Percentiles rank a stretch among this genome's conserved stretches.
Conservation (phyloP, 148 eudicot species). For the Drosera capensis region DNA sequence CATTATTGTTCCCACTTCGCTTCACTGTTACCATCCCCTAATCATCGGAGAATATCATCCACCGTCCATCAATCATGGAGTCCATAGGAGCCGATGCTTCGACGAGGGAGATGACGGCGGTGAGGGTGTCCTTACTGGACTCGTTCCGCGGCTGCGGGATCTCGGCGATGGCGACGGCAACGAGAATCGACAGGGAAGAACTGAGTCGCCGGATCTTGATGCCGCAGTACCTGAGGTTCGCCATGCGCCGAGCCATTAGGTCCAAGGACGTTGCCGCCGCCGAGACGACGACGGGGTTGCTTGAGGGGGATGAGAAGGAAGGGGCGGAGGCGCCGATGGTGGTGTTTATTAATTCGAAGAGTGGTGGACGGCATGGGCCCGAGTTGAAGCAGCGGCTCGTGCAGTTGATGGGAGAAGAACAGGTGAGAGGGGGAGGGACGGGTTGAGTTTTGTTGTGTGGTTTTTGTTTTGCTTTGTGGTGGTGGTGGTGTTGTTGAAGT, state of each 20-base stretch:
- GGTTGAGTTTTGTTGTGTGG: no score
- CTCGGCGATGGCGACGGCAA: conserved; percentile 23
- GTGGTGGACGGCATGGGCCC: conserved; percentile 54
- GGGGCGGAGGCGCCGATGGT: conserved; percentile 25
- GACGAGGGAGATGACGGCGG: no score
- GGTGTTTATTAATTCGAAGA: conserved; percentile 34
- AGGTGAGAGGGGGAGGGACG: no score
- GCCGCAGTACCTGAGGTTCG: conserved; percentile 36
- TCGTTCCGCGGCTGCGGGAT: conserved; percentile 33
- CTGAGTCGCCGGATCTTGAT: conserved; percentile 22
- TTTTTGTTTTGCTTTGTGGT: no score
- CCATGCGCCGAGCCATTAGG: conserved; percentile 32
- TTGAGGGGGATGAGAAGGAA: conserved; percentile 8
- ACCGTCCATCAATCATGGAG: no score
- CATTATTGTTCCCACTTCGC: no score
- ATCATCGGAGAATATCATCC: no score
- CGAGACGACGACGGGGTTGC: conserved; percentile 2
- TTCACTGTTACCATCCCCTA: no score
- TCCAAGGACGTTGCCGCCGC: conserved; percentile 19
- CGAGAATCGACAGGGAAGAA: conserved; percentile 23
- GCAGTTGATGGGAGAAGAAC: conserved; percentile 41
- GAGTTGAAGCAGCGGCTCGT: conserved; percentile 28
- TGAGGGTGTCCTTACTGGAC: conserved; percentile 36
- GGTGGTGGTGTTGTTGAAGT: no score
- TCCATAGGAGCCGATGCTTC: no score